phyloP scores from a whole-genome alignment of 2,329 filamentous ascomycete species.

The Annulohypoxylon truncatum region DNA sequence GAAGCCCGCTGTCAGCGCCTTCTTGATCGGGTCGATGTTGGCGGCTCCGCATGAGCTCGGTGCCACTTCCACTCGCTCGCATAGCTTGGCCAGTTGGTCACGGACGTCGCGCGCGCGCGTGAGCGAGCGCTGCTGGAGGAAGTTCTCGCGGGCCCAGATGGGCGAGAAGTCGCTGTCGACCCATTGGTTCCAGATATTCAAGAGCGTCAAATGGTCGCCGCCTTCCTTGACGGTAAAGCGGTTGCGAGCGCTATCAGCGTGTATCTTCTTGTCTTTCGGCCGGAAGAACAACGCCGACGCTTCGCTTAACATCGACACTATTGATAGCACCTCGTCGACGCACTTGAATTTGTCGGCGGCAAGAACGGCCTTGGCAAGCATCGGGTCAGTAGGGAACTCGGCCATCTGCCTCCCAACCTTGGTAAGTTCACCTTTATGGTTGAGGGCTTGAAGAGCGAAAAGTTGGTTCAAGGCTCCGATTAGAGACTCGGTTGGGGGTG shows the following conservation, averaged over 20 bases:
- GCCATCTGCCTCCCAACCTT: slow-evolving; percentile 94
- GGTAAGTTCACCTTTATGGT: slow-evolving; percentile 88
- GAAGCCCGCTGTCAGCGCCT: slow-evolving; percentile 90
- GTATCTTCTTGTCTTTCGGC: slow-evolving; percentile 96
- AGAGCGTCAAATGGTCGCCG: slow-evolving; percentile 86
- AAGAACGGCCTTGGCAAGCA: slow-evolving; percentile 89
- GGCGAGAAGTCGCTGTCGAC: slow-evolving; percentile 89
- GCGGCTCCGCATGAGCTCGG: slow-evolving; percentile 74
- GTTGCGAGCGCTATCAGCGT: slow-evolving; percentile 89
- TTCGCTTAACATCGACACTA: slow-evolving; percentile 95
- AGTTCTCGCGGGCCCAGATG: slow-evolving; percentile 93
- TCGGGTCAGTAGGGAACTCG: slow-evolving; percentile 92
- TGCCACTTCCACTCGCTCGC: slow-evolving; percentile 89
- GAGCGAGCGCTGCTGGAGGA: slow-evolving; percentile 89
- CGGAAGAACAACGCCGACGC: slow-evolving; percentile 90
- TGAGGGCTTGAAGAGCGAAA: slow-evolving; percentile 89
- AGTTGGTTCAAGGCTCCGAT: slow-evolving; percentile 90
- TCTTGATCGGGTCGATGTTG: slow-evolving; percentile 84
- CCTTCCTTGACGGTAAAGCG: slow-evolving; percentile 92
- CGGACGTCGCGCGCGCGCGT: slow-evolving; percentile 90
- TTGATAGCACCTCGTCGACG: slow-evolving; percentile 89
- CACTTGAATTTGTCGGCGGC: slow-evolving; percentile 92
- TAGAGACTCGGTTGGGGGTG: slow-evolving; percentile 88
- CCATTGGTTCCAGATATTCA: slow-evolving; percentile 97
- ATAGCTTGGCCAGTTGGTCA: slow-evolving; percentile 91